phyloP scores from a whole-genome alignment of 208 protist genomes.

The Acanthamoeba lenticulata region DNA sequence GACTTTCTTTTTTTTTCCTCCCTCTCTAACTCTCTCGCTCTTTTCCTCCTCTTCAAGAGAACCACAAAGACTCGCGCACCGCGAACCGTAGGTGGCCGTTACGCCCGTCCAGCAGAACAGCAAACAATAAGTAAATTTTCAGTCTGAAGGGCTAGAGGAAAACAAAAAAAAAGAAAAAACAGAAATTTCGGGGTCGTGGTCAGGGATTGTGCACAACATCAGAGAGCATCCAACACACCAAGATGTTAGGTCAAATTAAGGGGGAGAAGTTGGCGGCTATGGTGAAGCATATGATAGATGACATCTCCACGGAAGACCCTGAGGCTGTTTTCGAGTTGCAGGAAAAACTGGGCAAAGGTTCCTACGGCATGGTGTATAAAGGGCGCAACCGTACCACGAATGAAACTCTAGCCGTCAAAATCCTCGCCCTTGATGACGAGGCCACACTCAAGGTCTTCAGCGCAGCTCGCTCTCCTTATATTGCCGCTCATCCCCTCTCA shows the following conservation, averaged over 20 bases:
- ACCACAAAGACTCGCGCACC: no score
- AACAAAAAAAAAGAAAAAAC: conserved; percentile 15
- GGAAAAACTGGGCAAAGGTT: conserved; percentile 20
- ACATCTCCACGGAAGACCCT: conserved; percentile 60
- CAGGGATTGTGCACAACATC: background rate
- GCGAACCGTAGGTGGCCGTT: no score
- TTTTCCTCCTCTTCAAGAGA: no score
- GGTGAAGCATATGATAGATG: conserved; percentile 45
- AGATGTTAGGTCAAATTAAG: conserved; percentile 6
- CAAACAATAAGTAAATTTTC: background rate
- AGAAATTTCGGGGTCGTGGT: background rate
- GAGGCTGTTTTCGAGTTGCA: conserved; percentile 24
- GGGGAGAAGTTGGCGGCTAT: conserved; percentile 24
- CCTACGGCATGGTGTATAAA: conserved; percentile 53
- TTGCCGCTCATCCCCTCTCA: background rate
- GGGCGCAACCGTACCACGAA: background rate
- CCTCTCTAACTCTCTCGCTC: background rate
- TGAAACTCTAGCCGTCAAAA: conserved; percentile 59
- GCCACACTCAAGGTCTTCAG: conserved; percentile 75
- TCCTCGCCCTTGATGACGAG: conserved; percentile 61
- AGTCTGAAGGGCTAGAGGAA: background rate
- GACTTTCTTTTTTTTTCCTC: background rate
- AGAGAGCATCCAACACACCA: background rate
- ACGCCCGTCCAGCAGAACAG: no score
- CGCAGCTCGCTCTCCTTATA: background rate